Evolutionary conservation across 129 eudicot species (phyloP).

Genomic region (Scalesia atractyloides): DNA sequence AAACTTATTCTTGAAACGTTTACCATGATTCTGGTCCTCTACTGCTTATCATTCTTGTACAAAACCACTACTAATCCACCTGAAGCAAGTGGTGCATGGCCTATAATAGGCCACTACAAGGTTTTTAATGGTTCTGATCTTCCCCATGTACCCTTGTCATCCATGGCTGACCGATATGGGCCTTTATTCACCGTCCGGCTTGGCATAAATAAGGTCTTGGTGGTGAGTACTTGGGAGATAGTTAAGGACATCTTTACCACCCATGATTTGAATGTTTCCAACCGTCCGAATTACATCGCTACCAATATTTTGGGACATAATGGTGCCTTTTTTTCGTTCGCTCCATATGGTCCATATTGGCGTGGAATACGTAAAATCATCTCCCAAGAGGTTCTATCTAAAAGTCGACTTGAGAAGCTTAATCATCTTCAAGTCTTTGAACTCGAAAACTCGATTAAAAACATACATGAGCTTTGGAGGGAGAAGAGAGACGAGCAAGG

Average conservation of each 20-base stretch:
- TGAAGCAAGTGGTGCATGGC: constrained; percentile 56
- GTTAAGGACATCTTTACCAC: constrained; percentile 31
- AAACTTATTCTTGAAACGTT: neutral
- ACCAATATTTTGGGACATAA: constrained; percentile 27
- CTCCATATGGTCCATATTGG: constrained; percentile 42
- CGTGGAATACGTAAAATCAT: constrained; percentile 32
- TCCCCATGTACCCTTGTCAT: too few species aligned
- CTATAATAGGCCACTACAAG: constrained; percentile 47
- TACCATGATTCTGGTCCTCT: neutral
- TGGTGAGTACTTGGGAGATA: constrained; percentile 30
- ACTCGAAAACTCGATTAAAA: neutral
- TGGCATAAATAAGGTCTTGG: constrained; percentile 24
- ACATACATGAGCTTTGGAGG: constrained; percentile 15
- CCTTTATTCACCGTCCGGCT: constrained; percentile 28
- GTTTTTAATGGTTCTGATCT: constrained; percentile 9
- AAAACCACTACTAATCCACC: constrained; percentile 25
- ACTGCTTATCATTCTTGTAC: constrained; percentile 6
- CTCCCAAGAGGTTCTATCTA: constrained; percentile 30
- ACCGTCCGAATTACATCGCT: constrained; percentile 24
- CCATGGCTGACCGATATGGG: constrained; percentile 36
- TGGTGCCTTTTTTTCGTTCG: constrained; percentile 7
- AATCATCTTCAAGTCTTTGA: constrained; percentile 11
- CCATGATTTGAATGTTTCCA: constrained; percentile 22
- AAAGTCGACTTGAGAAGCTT: constrained; percentile 18
- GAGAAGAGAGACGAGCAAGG: constrained; percentile 1